Conservation (phyloP, 495 filamentous ascomycete genomes). For the Extremus antarcticus region DNA sequence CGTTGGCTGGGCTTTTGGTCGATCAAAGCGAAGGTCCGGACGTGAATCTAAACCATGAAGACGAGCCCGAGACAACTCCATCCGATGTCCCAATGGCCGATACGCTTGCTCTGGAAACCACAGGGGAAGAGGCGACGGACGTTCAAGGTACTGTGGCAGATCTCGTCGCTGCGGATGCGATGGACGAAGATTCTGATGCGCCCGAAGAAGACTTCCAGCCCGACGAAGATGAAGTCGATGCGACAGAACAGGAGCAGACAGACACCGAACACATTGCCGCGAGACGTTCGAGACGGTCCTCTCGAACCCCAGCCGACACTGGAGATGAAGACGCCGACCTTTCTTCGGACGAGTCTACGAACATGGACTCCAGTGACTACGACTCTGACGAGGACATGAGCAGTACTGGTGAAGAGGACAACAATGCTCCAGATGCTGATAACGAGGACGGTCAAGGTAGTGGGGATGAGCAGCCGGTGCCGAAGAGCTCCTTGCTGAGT, state of each 20-base stretch:
- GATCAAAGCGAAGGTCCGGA: neutral
- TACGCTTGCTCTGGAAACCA: neutral
- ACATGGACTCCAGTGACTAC: slow-evolving; percentile 55
- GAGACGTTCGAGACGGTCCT: neutral
- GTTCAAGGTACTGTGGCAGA: neutral
- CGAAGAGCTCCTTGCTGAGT: neutral
- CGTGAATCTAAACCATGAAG: neutral
- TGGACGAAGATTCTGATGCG: neutral
- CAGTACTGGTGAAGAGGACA: slow-evolving; percentile 52
- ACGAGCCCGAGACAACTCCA: neutral
- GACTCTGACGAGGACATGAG: slow-evolving; percentile 50
- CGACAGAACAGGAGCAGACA: neutral
- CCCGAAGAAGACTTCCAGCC: slow-evolving; percentile 1
- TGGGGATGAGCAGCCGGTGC: slow-evolving; percentile 7
- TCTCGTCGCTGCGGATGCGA: neutral
- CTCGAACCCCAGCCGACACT: neutral
- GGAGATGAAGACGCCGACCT: slow-evolving; percentile 8
- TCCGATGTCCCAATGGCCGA: neutral
- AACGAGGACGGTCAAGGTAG: slow-evolving; percentile 16
- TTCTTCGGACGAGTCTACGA: slow-evolving; percentile 55
- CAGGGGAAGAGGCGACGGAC: neutral
- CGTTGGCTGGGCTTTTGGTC: neutral
- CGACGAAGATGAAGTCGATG: slow-evolving; percentile 15
- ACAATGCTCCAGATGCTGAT: slow-evolving; percentile 37
- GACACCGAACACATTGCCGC: neutral